phyloP scores from a whole-genome alignment of 768 basidiomycete species.

The Cystofilobasidium ferigula region DNA sequence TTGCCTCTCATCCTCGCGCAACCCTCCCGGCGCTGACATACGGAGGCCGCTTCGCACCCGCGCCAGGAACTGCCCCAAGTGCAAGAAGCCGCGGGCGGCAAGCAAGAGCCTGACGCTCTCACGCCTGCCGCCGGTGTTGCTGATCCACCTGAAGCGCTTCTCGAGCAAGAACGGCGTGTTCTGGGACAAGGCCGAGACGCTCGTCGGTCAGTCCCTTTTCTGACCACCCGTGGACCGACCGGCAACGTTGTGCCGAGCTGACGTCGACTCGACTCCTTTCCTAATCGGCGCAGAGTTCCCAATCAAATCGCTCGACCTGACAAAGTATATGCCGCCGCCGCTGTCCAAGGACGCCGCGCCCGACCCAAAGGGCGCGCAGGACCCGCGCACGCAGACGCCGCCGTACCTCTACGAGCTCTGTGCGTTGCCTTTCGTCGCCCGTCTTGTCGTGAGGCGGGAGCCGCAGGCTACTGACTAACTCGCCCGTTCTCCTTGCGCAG shows the following conservation, averaged over 20 bases:
- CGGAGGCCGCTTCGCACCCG: neutral
- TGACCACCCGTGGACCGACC: too few species aligned
- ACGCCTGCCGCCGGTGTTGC: slow-evolving; percentile 79
- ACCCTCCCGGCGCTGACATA: neutral
- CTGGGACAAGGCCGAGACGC: slow-evolving; percentile 92
- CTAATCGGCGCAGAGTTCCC: slow-evolving; percentile 61
- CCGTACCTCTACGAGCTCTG: slow-evolving; percentile 85
- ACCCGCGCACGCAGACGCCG: slow-evolving; percentile 69
- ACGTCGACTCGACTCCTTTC: neutral
- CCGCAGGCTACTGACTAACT: neutral
- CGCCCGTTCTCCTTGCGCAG: neutral
- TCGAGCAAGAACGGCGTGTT: slow-evolving; percentile 66
- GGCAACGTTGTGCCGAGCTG: too few species aligned
- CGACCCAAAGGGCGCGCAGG: slow-evolving; percentile 42
- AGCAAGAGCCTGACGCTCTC: slow-evolving; percentile 79
- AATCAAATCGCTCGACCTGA: slow-evolving; percentile 48
- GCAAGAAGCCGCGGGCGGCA: slow-evolving; percentile 77
- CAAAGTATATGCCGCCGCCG: slow-evolving; percentile 76
- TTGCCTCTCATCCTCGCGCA: neutral
- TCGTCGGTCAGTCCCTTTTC: slow-evolving; percentile 45
- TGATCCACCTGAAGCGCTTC: slow-evolving; percentile 88
- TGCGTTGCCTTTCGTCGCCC: neutral
- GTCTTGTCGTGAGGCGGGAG: neutral
- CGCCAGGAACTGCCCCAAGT: slow-evolving; percentile 81
- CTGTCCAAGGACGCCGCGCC: slow-evolving; percentile 40